A percentile compares a stretch with the other conserved stretches of the same genome.
Evolutionary conservation across 2,329 filamentous ascomycete genomes (phyloP).

Genomic region (Colletotrichum melonis): DNA sequence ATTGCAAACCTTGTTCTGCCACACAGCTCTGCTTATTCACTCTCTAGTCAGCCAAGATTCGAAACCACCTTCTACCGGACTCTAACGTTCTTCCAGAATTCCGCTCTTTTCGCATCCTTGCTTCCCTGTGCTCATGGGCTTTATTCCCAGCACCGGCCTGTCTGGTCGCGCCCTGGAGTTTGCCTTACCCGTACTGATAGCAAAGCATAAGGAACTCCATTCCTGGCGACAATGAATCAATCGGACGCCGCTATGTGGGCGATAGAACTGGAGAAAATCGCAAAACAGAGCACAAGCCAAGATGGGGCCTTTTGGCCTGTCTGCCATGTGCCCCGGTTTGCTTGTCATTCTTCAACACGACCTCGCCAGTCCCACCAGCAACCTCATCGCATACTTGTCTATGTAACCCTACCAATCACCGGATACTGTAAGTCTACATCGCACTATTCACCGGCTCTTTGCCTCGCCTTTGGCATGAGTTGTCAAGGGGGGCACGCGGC

Average conservation of each 20-base stretch:
- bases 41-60: conserved; percentile 31
- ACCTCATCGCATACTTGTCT: neutral
- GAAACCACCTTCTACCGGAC: conserved; percentile 31
- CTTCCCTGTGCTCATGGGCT: neutral
- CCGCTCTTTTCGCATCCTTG: neutral
- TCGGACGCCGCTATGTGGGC: neutral
- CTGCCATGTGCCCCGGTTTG: conserved; percentile 4
- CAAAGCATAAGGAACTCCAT: neutral
- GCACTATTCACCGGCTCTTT: neutral
- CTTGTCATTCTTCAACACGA: conserved; percentile 11
- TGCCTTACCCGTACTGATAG: neutral
- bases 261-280: neutral
- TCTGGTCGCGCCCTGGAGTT: neutral
- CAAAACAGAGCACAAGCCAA: neutral
- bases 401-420: neutral
- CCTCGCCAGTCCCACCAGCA: neutral
- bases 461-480: neutral
- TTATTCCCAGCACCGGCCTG: neutral
- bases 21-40: conserved; percentile 34
- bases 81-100: conserved; percentile 21
- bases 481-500: neutral
- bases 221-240: too few species aligned
- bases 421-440: neutral
- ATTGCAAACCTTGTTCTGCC: conserved; percentile 20
- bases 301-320: neutral